phyloP scores from a whole-genome alignment of 2,329 filamentous ascomycete genomes.

The Samsoniella hepiali region DNA sequence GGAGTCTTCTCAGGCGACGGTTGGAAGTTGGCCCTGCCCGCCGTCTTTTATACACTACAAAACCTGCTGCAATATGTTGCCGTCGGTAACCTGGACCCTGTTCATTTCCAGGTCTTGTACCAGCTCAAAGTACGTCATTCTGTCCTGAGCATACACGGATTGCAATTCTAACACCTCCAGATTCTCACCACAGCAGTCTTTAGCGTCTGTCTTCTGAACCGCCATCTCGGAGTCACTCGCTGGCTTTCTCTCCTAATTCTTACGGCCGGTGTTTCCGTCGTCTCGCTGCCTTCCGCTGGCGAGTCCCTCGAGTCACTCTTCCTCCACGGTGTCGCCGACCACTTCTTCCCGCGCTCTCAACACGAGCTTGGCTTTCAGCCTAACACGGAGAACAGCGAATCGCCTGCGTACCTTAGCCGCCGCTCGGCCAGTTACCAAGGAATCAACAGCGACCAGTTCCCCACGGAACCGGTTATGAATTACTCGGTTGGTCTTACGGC shows the following conservation, averaged over 20 bases:
- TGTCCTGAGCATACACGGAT: background rate
- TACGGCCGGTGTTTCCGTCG: constrained; percentile 77
- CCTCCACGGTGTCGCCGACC: constrained; percentile 60
- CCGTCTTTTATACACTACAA: constrained; percentile 82
- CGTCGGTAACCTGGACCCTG: constrained; percentile 84
- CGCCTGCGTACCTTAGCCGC: constrained; percentile 42
- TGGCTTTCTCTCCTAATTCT: constrained; percentile 80
- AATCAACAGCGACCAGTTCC: constrained; percentile 61
- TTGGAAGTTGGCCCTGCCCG: constrained; percentile 91
- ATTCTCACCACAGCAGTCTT: constrained; percentile 88
- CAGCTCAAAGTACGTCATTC: constrained; percentile 69
- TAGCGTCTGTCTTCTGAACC: constrained; percentile 72
- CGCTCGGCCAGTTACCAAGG: constrained; percentile 89
- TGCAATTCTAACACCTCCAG: constrained; percentile 31
- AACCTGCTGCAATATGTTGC: constrained; percentile 94
- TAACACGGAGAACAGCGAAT: constrained; percentile 29
- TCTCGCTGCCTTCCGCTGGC: constrained; percentile 68
- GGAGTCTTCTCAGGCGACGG: constrained; percentile 85
- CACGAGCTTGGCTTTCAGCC: constrained; percentile 66
- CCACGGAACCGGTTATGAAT: constrained; percentile 60
- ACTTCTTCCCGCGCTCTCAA: constrained; percentile 74
- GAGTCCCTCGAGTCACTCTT: constrained; percentile 55
- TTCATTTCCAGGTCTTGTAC: constrained; percentile 90
- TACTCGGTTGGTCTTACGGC: constrained; percentile 74
- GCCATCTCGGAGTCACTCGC: constrained; percentile 66